Evolutionary conservation across 2,329 filamentous ascomycete genomes (phyloP).

Genomic region (Volutella citrinella): DNA sequence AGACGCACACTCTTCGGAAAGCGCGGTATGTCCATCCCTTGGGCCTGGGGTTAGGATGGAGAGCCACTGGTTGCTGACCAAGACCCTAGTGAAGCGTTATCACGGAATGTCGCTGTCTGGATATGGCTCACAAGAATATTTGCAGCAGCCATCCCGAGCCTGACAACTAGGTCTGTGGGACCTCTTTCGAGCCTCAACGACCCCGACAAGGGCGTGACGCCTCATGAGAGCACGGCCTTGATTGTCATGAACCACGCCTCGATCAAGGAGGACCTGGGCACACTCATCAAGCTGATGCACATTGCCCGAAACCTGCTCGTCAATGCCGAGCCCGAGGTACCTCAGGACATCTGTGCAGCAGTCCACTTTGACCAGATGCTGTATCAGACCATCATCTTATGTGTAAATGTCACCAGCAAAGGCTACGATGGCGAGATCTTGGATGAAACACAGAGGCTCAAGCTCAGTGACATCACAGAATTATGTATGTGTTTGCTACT

Average conservation of each 20-base stretch:
- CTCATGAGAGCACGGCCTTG: constrained; percentile 59
- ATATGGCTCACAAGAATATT: constrained; percentile 63
- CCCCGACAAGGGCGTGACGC: constrained; percentile 54
- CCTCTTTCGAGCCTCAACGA: constrained; percentile 52
- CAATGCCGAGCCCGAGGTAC: constrained; percentile 61
- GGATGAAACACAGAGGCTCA: constrained; percentile 54
- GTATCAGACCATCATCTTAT: constrained; percentile 62
- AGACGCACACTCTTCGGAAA: constrained; percentile 59
- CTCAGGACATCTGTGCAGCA: constrained; percentile 63
- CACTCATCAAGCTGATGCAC: constrained; percentile 65
- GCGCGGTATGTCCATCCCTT: constrained; percentile 57
- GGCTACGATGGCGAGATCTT: constrained; percentile 63
- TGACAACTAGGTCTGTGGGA: constrained; percentile 58
- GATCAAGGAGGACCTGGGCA: constrained; percentile 60
- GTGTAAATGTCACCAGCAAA: constrained; percentile 65
- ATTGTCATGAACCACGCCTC: constrained; percentile 61
- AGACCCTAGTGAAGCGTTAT: constrained; percentile 53
- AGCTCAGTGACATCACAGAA: constrained; percentile 62
- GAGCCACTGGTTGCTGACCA: no score
- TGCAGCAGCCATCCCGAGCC: constrained; percentile 56
- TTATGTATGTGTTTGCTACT: no score
- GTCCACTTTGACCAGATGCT: constrained; percentile 65
- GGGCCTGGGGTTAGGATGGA: no score
- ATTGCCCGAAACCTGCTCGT: constrained; percentile 64
- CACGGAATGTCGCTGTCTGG: constrained; percentile 63